Evolutionary conservation across 1,284 basidiomycete genomes (phyloP).

Genomic region (Cutaneotrichosporon cavernicola): DNA sequence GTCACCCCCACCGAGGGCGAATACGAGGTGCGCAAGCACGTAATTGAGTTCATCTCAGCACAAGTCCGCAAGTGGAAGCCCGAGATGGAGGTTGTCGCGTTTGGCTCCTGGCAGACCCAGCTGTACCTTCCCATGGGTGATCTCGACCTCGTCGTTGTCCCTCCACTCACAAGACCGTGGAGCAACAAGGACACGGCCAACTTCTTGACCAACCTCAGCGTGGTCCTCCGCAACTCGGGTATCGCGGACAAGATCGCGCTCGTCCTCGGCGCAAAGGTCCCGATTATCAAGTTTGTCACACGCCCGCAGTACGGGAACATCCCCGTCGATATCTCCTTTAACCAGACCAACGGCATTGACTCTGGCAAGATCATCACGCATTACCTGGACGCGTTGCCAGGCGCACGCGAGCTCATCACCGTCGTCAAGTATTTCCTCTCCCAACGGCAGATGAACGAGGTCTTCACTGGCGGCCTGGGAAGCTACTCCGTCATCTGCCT

Average conservation of each 20-base stretch:
- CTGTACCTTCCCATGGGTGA: slow-evolving; percentile 86
- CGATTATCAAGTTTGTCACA: slow-evolving; percentile 89
- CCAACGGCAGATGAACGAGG: slow-evolving; percentile 93
- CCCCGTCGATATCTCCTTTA: slow-evolving; percentile 85
- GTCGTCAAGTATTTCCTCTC: slow-evolving; percentile 74
- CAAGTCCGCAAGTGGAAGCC: slow-evolving; percentile 68
- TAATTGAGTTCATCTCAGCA: slow-evolving; percentile 70
- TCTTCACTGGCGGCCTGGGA: slow-evolving; percentile 90
- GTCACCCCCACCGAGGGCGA: slow-evolving; percentile 83
- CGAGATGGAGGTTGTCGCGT: slow-evolving; percentile 79
- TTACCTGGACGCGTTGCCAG: slow-evolving; percentile 72
- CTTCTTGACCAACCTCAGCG: slow-evolving; percentile 53
- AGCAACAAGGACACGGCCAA: slow-evolving; percentile 46
- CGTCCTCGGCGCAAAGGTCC: slow-evolving; percentile 86
- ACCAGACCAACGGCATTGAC: slow-evolving; percentile 78
- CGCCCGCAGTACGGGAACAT: slow-evolving; percentile 62
- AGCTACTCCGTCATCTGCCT: slow-evolving; percentile 93
- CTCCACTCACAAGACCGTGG: slow-evolving; percentile 43
- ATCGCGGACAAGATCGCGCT: slow-evolving; percentile 66
- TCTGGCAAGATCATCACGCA: slow-evolving; percentile 78
- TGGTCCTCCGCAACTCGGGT: slow-evolving; percentile 55
- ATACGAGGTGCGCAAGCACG: slow-evolving; percentile 75
- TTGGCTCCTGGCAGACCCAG: slow-evolving; percentile 92
- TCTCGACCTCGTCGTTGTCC: slow-evolving; percentile 59
- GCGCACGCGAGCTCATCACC: slow-evolving; percentile 66